These are phyloP conservation scores for Senecio squalidus DNA, from an alignment of 140 eudicot genomes.

Conservation along the genomic window DNA sequence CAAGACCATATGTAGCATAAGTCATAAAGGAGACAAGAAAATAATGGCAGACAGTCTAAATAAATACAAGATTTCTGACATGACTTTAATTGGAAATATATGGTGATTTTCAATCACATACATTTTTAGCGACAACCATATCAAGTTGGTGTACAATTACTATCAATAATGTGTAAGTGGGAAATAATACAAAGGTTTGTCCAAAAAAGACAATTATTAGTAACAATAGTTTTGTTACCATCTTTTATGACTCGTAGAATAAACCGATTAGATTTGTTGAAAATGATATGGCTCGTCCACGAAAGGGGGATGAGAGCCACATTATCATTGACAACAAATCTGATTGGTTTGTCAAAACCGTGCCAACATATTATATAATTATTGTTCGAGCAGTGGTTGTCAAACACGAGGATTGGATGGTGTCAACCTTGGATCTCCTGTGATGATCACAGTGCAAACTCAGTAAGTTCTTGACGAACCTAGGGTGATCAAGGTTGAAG, in stretches of 20 bases:
- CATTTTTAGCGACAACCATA: slow-evolving; percentile 14
- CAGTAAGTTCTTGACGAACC: too few species aligned
- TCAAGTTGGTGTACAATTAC: slow-evolving; percentile 38
- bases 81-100: slow-evolving; percentile 25
- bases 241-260: neutral
- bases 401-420: too few species aligned
- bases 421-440: too few species aligned
- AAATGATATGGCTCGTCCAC: neutral
- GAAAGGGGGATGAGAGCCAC: neutral
- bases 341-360: too few species aligned
- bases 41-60: slow-evolving; percentile 34
- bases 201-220: neutral
- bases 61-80: slow-evolving; percentile 23
- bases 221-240: neutral
- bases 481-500: too few species aligned
- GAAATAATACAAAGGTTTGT: slow-evolving; percentile 38
- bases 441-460: too few species aligned
- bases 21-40: neutral
- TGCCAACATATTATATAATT: too few species aligned
- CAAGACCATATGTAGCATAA: neutral
- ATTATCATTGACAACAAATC: neutral
- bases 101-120: slow-evolving; percentile 20
- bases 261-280: slow-evolving; percentile 9
- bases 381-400: too few species aligned
- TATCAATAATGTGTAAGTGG: slow-evolving; percentile 33